Percentiles rank a stretch among this genome's conserved stretches.
Conservation (phyloP, 768 basidiomycete genomes). For the Tylopilus sp. region DNA sequence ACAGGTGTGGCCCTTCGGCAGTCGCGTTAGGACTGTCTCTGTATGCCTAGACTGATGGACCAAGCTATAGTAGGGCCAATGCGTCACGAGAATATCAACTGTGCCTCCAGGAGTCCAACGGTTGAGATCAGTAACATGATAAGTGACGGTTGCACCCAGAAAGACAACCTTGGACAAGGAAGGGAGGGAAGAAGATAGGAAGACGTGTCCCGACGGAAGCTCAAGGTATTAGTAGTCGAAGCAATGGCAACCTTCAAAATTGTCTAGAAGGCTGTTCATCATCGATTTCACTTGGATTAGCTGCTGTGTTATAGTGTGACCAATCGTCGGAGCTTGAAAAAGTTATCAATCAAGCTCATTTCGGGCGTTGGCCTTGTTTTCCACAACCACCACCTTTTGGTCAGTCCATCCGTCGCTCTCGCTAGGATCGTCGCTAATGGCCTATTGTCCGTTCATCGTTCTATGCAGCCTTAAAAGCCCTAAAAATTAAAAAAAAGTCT, state of each 20-base stretch:
- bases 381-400: conserved; percentile 67
- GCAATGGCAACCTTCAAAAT: too few relatives aligned
- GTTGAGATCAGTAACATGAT: neutral
- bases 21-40: neutral
- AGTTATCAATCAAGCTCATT: conserved; percentile 25
- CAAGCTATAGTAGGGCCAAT: neutral
- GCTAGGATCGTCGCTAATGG: conserved; percentile 13
- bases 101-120: too few relatives aligned
- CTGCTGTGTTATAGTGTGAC: conserved; percentile 4
- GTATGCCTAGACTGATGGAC: neutral
- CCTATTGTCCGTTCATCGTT: neutral
- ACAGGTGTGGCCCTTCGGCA: too few relatives aligned
- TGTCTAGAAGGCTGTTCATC: too few relatives aligned
- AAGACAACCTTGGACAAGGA: neutral
- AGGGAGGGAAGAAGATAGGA: neutral
- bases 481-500: conserved; percentile 61
- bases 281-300: too few relatives aligned
- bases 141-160: neutral
- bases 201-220: too few relatives aligned
- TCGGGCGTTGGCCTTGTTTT: conserved; percentile 35
- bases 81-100: neutral
- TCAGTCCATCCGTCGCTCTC: conserved; percentile 32
- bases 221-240: too few relatives aligned
- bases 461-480: conserved; percentile 54
- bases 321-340: conserved; percentile 41